Evolutionary conservation across 1,284 basidiomycete genomes (phyloP), one percentile per base, ranked within the genome.

Genomic region (Tylopilus sp.): DNA sequence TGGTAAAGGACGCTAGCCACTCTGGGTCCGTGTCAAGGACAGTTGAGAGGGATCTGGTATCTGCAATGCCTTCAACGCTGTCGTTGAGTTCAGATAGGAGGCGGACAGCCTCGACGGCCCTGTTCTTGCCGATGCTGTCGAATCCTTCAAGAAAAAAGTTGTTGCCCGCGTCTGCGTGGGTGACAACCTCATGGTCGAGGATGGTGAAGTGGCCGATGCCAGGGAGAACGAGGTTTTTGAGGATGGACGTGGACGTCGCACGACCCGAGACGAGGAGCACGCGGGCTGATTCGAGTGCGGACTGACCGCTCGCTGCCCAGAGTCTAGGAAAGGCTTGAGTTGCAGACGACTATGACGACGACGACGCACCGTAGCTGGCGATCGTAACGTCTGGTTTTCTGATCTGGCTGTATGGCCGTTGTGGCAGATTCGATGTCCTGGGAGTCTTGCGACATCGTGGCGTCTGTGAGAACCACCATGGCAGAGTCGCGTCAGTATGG

Each of bases 191-290:
- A 54, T 87, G 79, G 71, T 97, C 96, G 63, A 97, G 86, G 77
- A 99, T 87, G 53, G 95, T 95, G 77, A 98, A 97, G 75, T 93
- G 88, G 26, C 96, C 95, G 67, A 98, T 90, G 24, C 97, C 97
- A 6, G 97, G 97, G 15, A 99, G 89, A 39, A 98, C 95, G 67
- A 99, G 91, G 77, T 98, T 98, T 86, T 99, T 98, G 70, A 98
- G 86, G 67, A 95, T 89, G 63, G 94, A 92, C 38, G 94, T 93
- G 1, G 93, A 91, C 1, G 95, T 93, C 1, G 95, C 93, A 52
- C 91, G 90, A 9, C 85, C 91, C 38, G 92, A 93, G 58, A 98
- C 79, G 68, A 98, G 89, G 32, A 99, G 87, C 57, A 98, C 86
- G 61, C 92, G 88, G 12, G 95, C 88, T 4, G 89, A 86, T 79